A percentile compares a stretch with the other conserved stretches of the same genome.
These are phyloP conservation scores for Gossypium lobatum DNA, from an alignment of 441 rosid genomes.

Conservation along the genomic window DNA sequence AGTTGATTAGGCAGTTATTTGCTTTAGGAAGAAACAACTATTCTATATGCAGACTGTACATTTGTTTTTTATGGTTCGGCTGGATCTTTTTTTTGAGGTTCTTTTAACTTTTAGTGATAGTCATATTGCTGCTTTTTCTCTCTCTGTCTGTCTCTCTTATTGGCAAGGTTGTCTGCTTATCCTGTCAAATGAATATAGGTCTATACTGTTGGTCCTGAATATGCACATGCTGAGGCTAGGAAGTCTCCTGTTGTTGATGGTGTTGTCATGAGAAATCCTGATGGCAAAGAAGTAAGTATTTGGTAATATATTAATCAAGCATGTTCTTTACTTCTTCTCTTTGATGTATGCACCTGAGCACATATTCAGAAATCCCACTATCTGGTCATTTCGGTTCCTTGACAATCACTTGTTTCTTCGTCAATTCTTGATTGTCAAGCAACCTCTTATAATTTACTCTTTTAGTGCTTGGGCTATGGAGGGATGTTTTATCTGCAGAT, in stretches of 20 bases:
- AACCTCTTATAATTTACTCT: neutral
- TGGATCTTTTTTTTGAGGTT: slow-evolving; percentile 6
- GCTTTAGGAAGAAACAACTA: neutral
- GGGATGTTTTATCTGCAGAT: neutral
- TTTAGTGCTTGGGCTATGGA: neutral
- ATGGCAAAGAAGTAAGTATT: slow-evolving; percentile 92
- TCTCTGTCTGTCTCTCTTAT: neutral
- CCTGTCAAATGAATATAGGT: slow-evolving; percentile 55
- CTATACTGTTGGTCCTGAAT: slow-evolving; percentile 98
- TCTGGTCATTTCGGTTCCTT: neutral
- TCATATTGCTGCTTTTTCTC: neutral
- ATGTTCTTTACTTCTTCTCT: neutral
- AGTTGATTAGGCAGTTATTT: neutral
- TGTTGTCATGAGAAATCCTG: slow-evolving; percentile 97
- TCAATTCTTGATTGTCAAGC: neutral
- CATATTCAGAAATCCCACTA: neutral
- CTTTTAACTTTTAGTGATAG: slow-evolving; percentile 10
- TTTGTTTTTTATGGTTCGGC: neutral
- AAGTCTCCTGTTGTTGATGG: slow-evolving; percentile 99
- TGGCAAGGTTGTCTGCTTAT: slow-evolving; percentile 14
- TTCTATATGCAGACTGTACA: neutral
- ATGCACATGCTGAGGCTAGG: slow-evolving; percentile 99
- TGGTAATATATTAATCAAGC: neutral
- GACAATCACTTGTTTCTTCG: slow-evolving; percentile 1
- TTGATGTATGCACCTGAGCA: neutral